These are phyloP conservation scores for Trifolium dubium DNA, from an alignment of 306 rosid genomes.

Conservation along the genomic window DNA sequence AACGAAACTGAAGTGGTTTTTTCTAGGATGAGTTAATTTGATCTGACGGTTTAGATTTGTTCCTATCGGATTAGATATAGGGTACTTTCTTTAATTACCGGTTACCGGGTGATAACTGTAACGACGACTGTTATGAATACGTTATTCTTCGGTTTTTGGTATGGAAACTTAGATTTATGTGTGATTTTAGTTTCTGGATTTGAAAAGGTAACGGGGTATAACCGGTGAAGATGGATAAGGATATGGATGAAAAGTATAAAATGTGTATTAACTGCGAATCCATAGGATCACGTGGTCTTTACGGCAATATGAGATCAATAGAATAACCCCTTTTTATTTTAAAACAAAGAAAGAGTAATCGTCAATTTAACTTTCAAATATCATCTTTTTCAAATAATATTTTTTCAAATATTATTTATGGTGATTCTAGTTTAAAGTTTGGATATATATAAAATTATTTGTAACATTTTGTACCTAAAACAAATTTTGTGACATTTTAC, in stretches of 20 bases:
- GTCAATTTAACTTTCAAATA: background rate
- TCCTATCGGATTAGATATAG: background rate
- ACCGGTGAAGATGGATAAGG: conserved; percentile 48
- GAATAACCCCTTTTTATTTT: background rate
- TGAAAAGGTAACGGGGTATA: conserved; percentile 29
- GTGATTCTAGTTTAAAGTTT: no score
- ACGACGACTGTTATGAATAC: background rate
- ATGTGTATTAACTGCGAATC: conserved; percentile 33
- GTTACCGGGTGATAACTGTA: conserved; percentile 34
- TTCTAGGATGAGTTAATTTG: background rate
- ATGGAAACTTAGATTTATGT: background rate
- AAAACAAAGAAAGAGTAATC: background rate
- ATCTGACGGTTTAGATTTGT: conserved; percentile 48
- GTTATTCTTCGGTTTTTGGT: conserved; percentile 22
- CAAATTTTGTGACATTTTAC: no score
- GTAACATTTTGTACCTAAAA: no score
- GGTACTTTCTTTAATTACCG: background rate
- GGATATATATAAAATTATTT: no score
- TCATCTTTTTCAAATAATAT: no score
- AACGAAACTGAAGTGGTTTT: conserved; percentile 42
- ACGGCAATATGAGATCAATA: conserved; percentile 32
- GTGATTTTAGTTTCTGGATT: background rate
- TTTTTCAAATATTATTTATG: background rate
- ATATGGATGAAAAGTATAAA: conserved; percentile 20
- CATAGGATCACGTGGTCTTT: conserved; percentile 48